Evolutionary conservation across 805 yeast genomes (phyloP), one percentile per base, ranked within the genome.

Genomic region (Cyberlindnera galapagoensis): DNA sequence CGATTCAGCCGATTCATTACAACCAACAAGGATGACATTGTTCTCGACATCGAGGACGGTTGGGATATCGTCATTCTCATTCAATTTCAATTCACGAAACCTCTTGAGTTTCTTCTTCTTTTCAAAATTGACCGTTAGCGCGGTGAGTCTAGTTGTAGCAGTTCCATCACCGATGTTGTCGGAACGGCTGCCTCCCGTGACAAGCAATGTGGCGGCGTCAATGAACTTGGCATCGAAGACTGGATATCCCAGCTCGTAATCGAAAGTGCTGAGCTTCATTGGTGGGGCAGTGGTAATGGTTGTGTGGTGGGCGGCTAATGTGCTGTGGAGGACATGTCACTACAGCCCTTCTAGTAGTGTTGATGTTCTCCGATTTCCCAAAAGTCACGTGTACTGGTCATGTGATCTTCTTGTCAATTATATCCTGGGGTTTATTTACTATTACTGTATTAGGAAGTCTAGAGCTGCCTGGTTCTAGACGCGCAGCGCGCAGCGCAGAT

Each of bases 31-130:
- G 17, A 87, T 76, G 16, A 69, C 49, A 39, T 68, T 47, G 41
- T 63, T 51, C 7, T 60, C 57, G 22, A 74, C 73, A 47, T 80
- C 95, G 30, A 90, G 47, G 27, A 90, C 76, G 50, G 86, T 83
- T 5, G 96, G 96, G 10, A 82, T 75, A 55, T 87, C 95, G 47
- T 84, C 94, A 24, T 73, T 67, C n/a, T 69, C 65, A 6, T 75
- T 71, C 37, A 79, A 54, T 3, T 68, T 62, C 47, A 82, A 65
- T 51, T 83, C 92, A 40, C 92, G 63, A 53, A 73, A 82, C 42
- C 76, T 69, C 52, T 80, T 84, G 36, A 81, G 57, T 57, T 62
- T 63, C 39, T 55, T 60, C 28, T 57, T 52, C 40, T 73, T 70
- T 20, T 64, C 64, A 33, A 80, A 74, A 47, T 77, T 73, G 34